Base-by-base conservation (phyloP, 768 basidiomycete species). In the Ephemerocybe angulata region DNA sequence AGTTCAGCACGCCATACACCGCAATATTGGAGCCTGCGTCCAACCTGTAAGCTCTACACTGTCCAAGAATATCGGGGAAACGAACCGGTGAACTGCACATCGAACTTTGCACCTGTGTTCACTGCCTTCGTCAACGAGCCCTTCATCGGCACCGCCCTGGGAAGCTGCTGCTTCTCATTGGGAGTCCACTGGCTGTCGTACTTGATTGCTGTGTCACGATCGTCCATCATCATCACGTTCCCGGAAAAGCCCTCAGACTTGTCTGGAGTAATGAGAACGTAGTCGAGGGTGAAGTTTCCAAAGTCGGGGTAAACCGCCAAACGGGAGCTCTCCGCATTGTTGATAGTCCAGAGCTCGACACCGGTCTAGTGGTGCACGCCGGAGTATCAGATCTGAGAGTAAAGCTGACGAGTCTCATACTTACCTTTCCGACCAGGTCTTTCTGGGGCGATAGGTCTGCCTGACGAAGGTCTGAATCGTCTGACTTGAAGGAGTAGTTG, bases 221-320 rank as follows among this genome's bases (percentile, higher is more conserved):
- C 40, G 29, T 55, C 54, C 7, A 38, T 7, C 38, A 55, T 22
- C 25, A 55, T 3, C 48, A 24, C 29, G 35, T 30, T 8, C 35
- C 24, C 28, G 10, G 25, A 3, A 29, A 25, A 43, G n/a, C 52
- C 40, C 4, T 10, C 11, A 28, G 10, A 11, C 48, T 40, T 24
- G 30, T 25, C 35, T 13, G 54, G 54, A 15, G 28, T 55, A n/a
- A 50, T 33, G 37, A 55, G 47, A 27, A 43, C 46, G 30, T 55
- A 55, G 48, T 55, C 54, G 10, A 55, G 40, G 2, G 46, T 41
- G 28, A 55, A 55, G 17, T 50, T 28, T 7, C 54, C 48, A 7
- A 31, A 30, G 35, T 30, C 47, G 3, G 54, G 54, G 15, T 10
- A 17, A 15, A 55, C 19, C 22, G 35, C 21, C 12, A 43, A 13